Evolutionary conservation across 768 basidiomycete species (phyloP), one percentile per base, ranked within the genome.

Genomic region (Pleurotus tuoliensis): DNA sequence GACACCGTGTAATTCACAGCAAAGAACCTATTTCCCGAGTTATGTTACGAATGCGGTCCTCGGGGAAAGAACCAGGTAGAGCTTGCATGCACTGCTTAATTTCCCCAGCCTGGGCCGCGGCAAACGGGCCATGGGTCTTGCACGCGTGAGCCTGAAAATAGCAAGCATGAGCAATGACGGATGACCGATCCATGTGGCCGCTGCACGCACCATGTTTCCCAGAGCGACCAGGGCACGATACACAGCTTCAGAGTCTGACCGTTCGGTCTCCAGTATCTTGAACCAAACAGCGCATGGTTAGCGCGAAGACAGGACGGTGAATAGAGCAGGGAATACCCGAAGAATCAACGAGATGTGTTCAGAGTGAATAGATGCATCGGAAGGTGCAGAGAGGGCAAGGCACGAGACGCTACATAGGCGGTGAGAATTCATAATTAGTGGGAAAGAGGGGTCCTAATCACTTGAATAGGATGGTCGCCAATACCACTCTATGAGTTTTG

Each of bases 391-490:
- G 44, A 87, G 65, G 18, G 71, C 69, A 37, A 84, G 66, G 61
- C 87, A 90, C 2, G 90, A 91, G 56, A 87, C 70, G 65, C 89
- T 91, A 56, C n/a, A 46, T 56, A 52, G 45, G n/a, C 47, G 11
- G n/a, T 56, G 15, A 63, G 54, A 58, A 56, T 24, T 58, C 24
- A 43, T 30, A 52, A 48, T 12, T 58, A n/a, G 41, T 3, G 8
- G 24, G 20, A 54, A 34, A 11, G 24, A 37, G 30, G 38, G 16
- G 56, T 34, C 11, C 15, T n/a, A 20, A 30, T 78, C 62, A 98
- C 96, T 98, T 98, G 73, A 98, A 86, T 30, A 91, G 70, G 37
- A 94, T 72, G 0, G 94, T 95, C 3, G 90, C 86, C 47, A 94
- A 65, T 0, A 92, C 89, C 3, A 92, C 76, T 27, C 90, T 82